Conservation (phyloP, 2,329 filamentous ascomycete genomes). For the Penicillium palitans region DNA sequence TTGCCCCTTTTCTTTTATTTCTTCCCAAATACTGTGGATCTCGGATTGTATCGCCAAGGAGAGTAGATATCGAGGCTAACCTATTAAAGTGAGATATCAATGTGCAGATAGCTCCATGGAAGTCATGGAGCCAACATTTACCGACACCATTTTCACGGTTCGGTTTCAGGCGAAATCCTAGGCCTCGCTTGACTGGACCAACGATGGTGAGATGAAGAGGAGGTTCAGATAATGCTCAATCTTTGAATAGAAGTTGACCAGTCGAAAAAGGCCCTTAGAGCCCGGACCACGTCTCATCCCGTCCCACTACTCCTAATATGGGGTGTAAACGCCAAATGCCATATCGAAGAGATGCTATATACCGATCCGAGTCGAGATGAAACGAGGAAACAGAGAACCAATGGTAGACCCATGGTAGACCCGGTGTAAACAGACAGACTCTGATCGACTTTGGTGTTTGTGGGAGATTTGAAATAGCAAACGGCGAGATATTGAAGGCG, state of each 20-base stretch:
- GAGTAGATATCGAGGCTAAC: background rate
- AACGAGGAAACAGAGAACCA: background rate
- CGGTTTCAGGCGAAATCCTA: background rate
- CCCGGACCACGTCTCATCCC: background rate
- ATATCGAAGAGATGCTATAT: background rate
- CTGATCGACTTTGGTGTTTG: background rate
- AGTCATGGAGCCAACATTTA: background rate
- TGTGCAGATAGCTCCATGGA: background rate
- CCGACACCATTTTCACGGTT: background rate
- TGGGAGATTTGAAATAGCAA: background rate
- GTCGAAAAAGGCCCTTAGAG: background rate
- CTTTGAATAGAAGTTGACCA: background rate
- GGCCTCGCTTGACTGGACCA: background rate
- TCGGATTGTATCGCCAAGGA: background rate
- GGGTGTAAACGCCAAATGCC: background rate
- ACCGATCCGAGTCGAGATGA: background rate
- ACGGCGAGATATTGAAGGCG: background rate
- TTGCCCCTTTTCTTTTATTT: background rate
- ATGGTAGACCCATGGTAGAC: background rate
- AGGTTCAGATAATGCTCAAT: background rate
- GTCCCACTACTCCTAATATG: background rate
- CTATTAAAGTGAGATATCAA: background rate
- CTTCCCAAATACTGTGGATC: background rate
- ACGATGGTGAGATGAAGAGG: background rate
- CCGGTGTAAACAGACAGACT: no score